These are phyloP conservation scores for Mycena belliarum DNA, from an alignment of 768 basidiomycete genomes.

Conservation along the genomic window DNA sequence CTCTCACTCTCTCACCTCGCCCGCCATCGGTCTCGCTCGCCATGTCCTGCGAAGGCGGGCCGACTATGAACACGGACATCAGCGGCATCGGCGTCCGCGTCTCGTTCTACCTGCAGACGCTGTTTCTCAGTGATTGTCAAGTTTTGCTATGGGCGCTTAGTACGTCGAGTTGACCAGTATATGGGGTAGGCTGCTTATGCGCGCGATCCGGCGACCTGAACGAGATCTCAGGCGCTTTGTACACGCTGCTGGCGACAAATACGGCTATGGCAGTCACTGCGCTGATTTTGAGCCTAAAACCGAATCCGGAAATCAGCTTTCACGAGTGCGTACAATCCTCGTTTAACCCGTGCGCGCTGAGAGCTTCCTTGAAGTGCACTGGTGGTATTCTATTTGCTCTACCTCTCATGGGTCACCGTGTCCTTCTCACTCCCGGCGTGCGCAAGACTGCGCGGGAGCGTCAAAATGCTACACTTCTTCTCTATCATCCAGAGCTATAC, in stretches of 20 bases:
- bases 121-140: conserved; percentile 9
- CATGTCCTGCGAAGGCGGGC: background rate
- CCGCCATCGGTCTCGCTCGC: too few relatives aligned
- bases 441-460: conserved; percentile 11
- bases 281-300: conserved; percentile 22
- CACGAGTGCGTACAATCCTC: conserved; percentile 17
- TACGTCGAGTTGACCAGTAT: background rate
- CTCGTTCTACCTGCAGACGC: conserved; percentile 23
- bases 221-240: conserved; percentile 21
- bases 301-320: conserved; percentile 21
- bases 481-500: conserved; percentile 24
- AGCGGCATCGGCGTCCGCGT: conserved; percentile 23
- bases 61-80: conserved; percentile 19
- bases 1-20: too few relatives aligned
- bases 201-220: conserved; percentile 14
- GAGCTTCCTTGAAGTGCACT: conserved; percentile 9
- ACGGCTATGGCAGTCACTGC: conserved; percentile 23
- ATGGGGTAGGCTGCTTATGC: conserved; percentile 21
- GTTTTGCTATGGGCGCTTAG: background rate
- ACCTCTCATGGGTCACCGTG: conserved; percentile 24
- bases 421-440: conserved; percentile 19
- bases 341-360: background rate
- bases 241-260: conserved; percentile 23
- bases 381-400: conserved; percentile 24
- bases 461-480: conserved; percentile 16